A percentile compares a stretch with the other conserved stretches of the same genome.
Conservation (phyloP, 2,329 filamentous ascomycete species). For the Fonsecaea nubica region DNA sequence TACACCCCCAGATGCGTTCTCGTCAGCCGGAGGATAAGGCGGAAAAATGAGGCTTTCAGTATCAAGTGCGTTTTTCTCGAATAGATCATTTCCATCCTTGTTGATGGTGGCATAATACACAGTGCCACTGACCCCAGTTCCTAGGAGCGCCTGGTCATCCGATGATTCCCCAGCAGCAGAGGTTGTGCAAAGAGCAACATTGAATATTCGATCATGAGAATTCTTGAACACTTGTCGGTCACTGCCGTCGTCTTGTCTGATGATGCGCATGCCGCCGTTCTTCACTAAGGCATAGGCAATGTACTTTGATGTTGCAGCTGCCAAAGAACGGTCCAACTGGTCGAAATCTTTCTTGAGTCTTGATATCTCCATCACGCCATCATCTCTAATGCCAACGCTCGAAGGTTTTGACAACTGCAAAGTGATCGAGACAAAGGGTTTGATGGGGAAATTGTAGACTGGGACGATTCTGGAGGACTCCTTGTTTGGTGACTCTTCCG, state of each 20-base stretch:
- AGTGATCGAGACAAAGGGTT: conserved; percentile 89
- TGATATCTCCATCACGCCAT: conserved; percentile 88
- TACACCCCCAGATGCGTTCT: conserved; percentile 87
- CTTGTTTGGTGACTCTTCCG: conserved; percentile 69
- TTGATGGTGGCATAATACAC: conserved; percentile 94
- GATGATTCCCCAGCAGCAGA: conserved; percentile 59
- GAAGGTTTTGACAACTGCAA: conserved; percentile 66
- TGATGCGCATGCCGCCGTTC: conserved; percentile 88
- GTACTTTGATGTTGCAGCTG: conserved; percentile 85
- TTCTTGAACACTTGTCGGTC: conserved; percentile 92
- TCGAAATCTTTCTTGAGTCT: conserved; percentile 97
- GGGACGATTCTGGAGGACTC: conserved; percentile 69
- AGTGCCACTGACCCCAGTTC: conserved; percentile 90
- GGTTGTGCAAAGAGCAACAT: conserved; percentile 80
- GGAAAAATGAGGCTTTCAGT: conserved; percentile 88
- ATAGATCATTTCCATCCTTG: conserved; percentile 76
- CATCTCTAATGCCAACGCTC: conserved; percentile 71
- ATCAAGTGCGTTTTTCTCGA: conserved; percentile 79
- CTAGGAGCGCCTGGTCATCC: conserved; percentile 81
- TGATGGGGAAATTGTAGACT: conserved; percentile 96
- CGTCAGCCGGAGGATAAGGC: conserved; percentile 82
- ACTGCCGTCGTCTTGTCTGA: conserved; percentile 89
- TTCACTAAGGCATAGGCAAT: conserved; percentile 95
- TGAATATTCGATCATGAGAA: conserved; percentile 92
- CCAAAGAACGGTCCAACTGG: conserved; percentile 91